Base-by-base conservation (phyloP, 352 stramenopile species). In the Phytopythium vexans region DNA sequence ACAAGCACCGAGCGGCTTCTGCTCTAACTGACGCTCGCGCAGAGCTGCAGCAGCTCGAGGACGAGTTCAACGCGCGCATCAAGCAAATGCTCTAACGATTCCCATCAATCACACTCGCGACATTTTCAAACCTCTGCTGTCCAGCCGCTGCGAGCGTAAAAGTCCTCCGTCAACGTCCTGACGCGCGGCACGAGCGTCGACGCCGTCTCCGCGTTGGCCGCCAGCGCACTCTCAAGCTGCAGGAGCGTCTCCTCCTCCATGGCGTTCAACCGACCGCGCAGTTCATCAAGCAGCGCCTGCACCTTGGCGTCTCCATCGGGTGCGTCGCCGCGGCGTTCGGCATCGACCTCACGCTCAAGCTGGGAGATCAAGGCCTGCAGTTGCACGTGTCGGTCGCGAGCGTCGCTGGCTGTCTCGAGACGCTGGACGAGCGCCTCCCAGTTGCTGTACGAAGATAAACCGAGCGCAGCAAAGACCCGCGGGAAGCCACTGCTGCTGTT, bases 31-130 rank as follows among this genome's bases (percentile, higher is more conserved):
- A 73, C 10, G 66, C 67, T 3, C 56, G 68, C 40, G 52, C 60
- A 27, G 66, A 77, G 45, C 60, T 82, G 32, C 56, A 63, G 55
- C 64, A 50, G 10, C 61, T 82, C 15, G 69, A 82, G 54, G 70
- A 79, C 39, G 58, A 75, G 41, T 80, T 82, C 64, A 73, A 75
- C 49, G 50, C 63, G 10, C 64, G 75, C 48, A 82, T 82, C 61
- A 60, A 68, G 9, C 39, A 69, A 40, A 80, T 82, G 72, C 60
- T 82, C 0, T 70, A 42, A 54, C n/a, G 9, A 41, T 27, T 27
- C 21, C 21, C 21, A 27, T 27, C 21, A 27, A 27, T 27, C 21
- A 27, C 21, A 27, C 21, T 27, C 21, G 21, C 21, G 21, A 27
- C 21, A 27, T 27, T 27, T 27, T 27, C 21, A 34, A n/a, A 50